Conservation (phyloP, 352 stramenopile genomes). For the Phytophthora pinifolia region DNA sequence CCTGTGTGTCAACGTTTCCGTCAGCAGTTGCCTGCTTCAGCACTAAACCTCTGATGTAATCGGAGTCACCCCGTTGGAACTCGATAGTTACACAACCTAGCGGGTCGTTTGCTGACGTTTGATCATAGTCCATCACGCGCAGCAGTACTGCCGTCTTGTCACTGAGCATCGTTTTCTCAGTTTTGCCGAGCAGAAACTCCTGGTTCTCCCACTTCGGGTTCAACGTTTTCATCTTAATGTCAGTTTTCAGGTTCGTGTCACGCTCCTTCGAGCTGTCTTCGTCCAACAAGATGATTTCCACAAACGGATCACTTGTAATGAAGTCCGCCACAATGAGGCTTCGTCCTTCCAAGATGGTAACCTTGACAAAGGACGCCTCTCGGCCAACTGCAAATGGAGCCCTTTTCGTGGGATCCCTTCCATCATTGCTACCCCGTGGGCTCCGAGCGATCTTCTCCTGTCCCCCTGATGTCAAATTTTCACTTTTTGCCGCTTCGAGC, state of each 20-base stretch:
- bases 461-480: constrained; percentile 4
- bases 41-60: constrained; percentile 48
- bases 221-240: constrained; percentile 63
- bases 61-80: constrained; percentile 50
- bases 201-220: constrained; percentile 76
- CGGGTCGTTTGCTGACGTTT: constrained; percentile 45
- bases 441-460: constrained; percentile 2
- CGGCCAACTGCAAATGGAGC: constrained; percentile 16
- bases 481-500: constrained; percentile 37
- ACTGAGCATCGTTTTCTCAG: constrained; percentile 44
- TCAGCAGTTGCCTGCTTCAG: constrained; percentile 46
- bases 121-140: constrained; percentile 63
- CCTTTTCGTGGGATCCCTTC: constrained; percentile 14
- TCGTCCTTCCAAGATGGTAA: constrained; percentile 55
- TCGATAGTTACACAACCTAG: constrained; percentile 59
- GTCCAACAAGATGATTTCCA: constrained; percentile 53
- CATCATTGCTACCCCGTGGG: background rate
- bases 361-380: constrained; percentile 61
- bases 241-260: constrained; percentile 60
- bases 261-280: constrained; percentile 51
- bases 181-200: constrained; percentile 62
- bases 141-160: constrained; percentile 64
- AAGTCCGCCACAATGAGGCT: constrained; percentile 54
- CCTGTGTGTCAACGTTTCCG: constrained; percentile 25
- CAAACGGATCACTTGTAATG: constrained; percentile 58